Base-by-base conservation (phyloP, 1,284 basidiomycete species). In the Tilletia horrida region DNA sequence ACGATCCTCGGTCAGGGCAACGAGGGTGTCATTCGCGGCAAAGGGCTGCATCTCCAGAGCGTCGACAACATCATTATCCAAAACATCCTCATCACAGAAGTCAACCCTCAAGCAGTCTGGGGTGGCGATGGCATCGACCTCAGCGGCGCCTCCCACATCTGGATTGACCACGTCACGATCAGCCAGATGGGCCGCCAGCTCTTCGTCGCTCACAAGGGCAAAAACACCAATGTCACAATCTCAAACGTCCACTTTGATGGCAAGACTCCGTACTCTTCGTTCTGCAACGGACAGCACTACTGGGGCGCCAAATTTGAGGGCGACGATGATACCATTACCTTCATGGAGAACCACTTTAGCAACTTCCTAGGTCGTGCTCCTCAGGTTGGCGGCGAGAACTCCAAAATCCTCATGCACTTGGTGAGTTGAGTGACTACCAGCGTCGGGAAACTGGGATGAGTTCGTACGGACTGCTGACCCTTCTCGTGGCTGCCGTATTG, bases 31-130 rank as follows among this genome's bases (percentile, higher is more conserved):
- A 74, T 79, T 35, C 75, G 81, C 2, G 74, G 73, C 1, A 73
- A 78, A 8, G 80, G 77, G 0, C 73, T 75, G 57, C 21, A 50
- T 0, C 52, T 75, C 14, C 45, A 48, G 25, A 62, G 70, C 16
- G 16, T 59, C 11, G 66, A 73, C 43, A 83, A 83, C 65, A 76
- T 83, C 48, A 83, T 83, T 66, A 74, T 83, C 63, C 80, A 83
- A 70, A 83, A 81, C 50, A 73, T 82, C 47, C 66, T 72, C 35
- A 80, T 82, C 42, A 73, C 73, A 21, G 27, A 69, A 14, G 68
- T 72, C 65, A 75, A 75, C 47, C 61, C 71, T 0, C 29, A 62
- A 16, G 45, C 7, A 18, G 68, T 73, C 50, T 73, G 70, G 72
- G 76, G 78, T 14, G 79, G 79, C 23, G 79, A 81, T 50, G 79